Base-by-base conservation (phyloP, 2,329 filamentous ascomycete species). In the Sclerotinia glacialis region DNA sequence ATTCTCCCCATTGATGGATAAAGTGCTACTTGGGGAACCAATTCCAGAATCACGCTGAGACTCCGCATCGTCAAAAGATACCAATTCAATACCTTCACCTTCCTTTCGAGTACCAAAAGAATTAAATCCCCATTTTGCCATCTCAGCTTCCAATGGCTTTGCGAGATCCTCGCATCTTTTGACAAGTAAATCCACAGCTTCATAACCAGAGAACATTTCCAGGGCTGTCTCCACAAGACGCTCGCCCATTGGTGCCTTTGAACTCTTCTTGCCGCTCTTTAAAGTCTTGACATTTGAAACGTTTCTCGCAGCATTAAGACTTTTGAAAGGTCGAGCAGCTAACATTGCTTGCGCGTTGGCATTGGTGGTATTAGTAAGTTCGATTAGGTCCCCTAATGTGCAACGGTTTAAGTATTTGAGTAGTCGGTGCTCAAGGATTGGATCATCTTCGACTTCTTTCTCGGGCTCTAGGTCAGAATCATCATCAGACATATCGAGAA, bases 381-480 rank as follows among this genome's bases (percentile, higher is more conserved):
- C 93, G 1, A 90, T 86, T 52, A 99, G 84, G 67, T 94, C 91
- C 46, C 89, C 85, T 12, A 86, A 80, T 6, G 87, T 86, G 76
- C 91, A 95, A 0, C 83, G 86, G 74, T 98, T 98, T 77, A 99
- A 88, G 74, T 93, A 96, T 9, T 87, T 83, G 37, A 98, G 80
- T 8, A 97, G 85, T 65, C 83, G 83, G 5, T 74, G 74, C 40
- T 86, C 82, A 50, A 86, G 76, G 40, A 78, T 75, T 21, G 78
- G 77, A 61, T 80, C 78, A 34, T 80, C 79, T 53, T 79, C 79
- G 5, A 74, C 69, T 44, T 70, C 69, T 6, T 68, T 64, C 34
- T 69, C 74, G 23, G 71, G 71, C 23, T 64, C 74, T 66, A 72
- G 69, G 34, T 69, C 76, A 31, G 74, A 76, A 56, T 76, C 70